Base-by-base conservation (phyloP, 1,139 yeast genomes). In the Debaryomyces coudertii region DNA sequence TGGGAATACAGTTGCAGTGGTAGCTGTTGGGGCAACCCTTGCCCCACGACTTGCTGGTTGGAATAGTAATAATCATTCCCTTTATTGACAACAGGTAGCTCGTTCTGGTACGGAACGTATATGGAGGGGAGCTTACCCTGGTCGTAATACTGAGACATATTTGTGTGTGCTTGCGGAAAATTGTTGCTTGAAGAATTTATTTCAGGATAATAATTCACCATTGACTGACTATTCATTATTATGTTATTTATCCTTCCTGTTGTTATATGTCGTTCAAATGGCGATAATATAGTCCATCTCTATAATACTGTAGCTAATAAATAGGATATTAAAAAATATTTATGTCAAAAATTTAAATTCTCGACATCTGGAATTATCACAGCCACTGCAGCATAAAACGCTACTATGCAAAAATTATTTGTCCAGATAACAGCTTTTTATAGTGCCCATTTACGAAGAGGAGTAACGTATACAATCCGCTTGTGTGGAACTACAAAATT, bases 281-380 rank as follows among this genome's bases (percentile, higher is more conserved):
- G 14, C 16, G 11, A n/a, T 8, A 5, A 24, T 12, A 25, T 28
- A 14, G 29, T 14, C 40, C 30, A 14, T 28, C 4, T 5, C 18
- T 7, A 2, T 36, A 8, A 25, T 15, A 18, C 8, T 8, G 7
- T 25, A 36, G 29, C 29, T 28, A 24, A 36, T 25, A 16, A 24
- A 14, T 27, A 16, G 41, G 33, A 38, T 38, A 38, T 25, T 29
- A 38, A 29, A 36, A 36, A 38, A 18, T 38, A 28, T 38, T 15
- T 38, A 38, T 38, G 41, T 38, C 41, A 28, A 38, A 28, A 28
- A 25, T 38, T 38, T 14, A 22, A 38, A 29, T 28, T 38, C 15
- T 38, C 41, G 41, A 29, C 41, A 28, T 38, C 24, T 29, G 24
- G 24, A 28, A 6, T 38, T 38, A 18, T 38, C 41, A 38, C 41